Evolutionary conservation across 2,329 filamentous ascomycete species (phyloP).

Genomic region (Epicoccum nigrum): DNA sequence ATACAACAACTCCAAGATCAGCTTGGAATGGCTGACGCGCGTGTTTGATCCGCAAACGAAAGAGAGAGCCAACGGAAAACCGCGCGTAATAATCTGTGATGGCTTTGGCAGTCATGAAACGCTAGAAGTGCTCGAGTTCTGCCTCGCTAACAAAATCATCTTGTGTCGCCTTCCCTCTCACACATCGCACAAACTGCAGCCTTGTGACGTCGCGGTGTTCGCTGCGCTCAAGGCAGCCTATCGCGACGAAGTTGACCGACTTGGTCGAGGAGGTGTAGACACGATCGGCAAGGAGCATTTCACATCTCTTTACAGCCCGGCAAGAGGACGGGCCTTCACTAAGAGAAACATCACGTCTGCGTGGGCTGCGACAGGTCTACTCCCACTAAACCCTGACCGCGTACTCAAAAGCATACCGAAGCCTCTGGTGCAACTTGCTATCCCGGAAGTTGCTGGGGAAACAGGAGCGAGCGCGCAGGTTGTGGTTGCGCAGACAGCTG

Average conservation of each 20-base stretch:
- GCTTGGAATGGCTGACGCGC: constrained; percentile 43
- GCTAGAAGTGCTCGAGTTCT: constrained; percentile 43
- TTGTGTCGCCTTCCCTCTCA: constrained; percentile 18
- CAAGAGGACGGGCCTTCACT: constrained; percentile 30
- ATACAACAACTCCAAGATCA: constrained; percentile 43
- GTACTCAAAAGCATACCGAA: constrained; percentile 37
- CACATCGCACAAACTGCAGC: constrained; percentile 23
- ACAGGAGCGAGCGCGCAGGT: constrained; percentile 15
- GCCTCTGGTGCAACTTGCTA: constrained; percentile 20
- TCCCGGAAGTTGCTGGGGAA: neutral
- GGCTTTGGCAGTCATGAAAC: constrained; percentile 47
- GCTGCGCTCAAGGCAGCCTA: neutral
- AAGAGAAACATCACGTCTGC: constrained; percentile 38
- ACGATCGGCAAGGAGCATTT: constrained; percentile 25
- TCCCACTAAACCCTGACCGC: constrained; percentile 40
- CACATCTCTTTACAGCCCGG: constrained; percentile 28
- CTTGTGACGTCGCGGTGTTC: constrained; percentile 11
- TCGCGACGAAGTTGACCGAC: constrained; percentile 14
- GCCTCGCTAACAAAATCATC: constrained; percentile 37
- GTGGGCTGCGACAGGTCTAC: constrained; percentile 32
- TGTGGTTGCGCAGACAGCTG: constrained; percentile 29
- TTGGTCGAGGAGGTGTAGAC: constrained; percentile 16
- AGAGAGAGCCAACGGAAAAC: constrained; percentile 36
- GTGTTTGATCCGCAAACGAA: constrained; percentile 47
- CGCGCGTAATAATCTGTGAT: constrained; percentile 44